phyloP scores from a whole-genome alignment of 2,329 filamentous ascomycete species.

The Drechslerella coelobrocha region DNA sequence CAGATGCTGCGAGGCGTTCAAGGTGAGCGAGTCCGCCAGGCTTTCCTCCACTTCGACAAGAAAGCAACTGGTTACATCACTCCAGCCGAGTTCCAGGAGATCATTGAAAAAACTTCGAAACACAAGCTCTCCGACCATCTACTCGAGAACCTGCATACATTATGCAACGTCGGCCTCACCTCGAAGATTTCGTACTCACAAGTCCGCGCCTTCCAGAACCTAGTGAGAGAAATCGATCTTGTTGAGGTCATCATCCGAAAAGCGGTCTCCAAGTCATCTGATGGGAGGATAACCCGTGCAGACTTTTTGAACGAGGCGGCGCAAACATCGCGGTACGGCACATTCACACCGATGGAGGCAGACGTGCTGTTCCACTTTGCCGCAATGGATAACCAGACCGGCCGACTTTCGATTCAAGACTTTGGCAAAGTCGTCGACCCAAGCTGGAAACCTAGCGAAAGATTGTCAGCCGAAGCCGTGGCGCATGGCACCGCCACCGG shows the following conservation, averaged over 20 bases:
- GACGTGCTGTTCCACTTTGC: slow-evolving; percentile 99
- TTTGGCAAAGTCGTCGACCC: slow-evolving; percentile 96
- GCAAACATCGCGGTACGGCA: slow-evolving; percentile 86
- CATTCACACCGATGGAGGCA: slow-evolving; percentile 98
- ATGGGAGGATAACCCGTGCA: slow-evolving; percentile 90
- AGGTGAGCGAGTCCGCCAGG: slow-evolving; percentile 93
- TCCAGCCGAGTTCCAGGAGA: slow-evolving; percentile 93
- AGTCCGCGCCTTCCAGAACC: slow-evolving; percentile 95
- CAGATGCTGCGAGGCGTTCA: slow-evolving; percentile 97
- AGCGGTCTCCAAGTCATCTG: slow-evolving; percentile 79
- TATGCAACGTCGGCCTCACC: slow-evolving; percentile 91
- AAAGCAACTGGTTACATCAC: slow-evolving; percentile 94
- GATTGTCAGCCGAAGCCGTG: slow-evolving; percentile 60
- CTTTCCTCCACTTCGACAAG: slow-evolving; percentile 89
- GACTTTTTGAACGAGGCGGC: slow-evolving; percentile 96
- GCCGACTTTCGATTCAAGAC: slow-evolving; percentile 78
- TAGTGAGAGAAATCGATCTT: slow-evolving; percentile 97
- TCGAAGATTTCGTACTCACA: slow-evolving; percentile 98
- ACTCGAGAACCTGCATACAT: slow-evolving; percentile 83
- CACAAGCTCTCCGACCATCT: slow-evolving; percentile 98
- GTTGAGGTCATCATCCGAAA: slow-evolving; percentile 91
- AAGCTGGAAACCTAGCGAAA: slow-evolving; percentile 76
- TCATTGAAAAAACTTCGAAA: slow-evolving; percentile 87
- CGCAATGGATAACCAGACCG: slow-evolving; percentile 85
- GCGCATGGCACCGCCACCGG: slow-evolving; percentile 61